Evolutionary conservation across 2,329 filamentous ascomycete genomes (phyloP), one percentile per base, ranked within the genome.

Genomic region (Chaetomium strumarium): DNA sequence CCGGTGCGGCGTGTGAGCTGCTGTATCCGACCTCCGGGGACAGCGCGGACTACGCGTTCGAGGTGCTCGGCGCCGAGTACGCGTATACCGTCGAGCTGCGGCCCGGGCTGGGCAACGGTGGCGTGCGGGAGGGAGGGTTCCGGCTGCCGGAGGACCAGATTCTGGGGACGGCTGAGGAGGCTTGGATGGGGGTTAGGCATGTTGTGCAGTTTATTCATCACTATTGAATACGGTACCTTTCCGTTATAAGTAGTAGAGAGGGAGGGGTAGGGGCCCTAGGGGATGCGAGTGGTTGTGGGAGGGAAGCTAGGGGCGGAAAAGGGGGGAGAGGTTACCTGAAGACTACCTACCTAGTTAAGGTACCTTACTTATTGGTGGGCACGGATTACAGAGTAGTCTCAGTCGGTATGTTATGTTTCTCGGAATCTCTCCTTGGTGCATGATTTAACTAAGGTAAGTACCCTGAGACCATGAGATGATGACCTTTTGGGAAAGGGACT

Each of bases 41-140:
- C 49, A 72, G 69, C 42, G 70, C 73, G 19, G 76, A 79, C 62
- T 77, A 73, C 52, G 58, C 50, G 10, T 51, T 55, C 10, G 59
- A 61, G 19, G 52, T 58, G 8, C 48, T 54, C 3, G 52, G 53
- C 1, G 55, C 56, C 1, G 59, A 58, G 11, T 59, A 62, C 20
- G 51, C 52, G 5, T 62, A 60, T 31, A 60, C 59, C 0, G 24
- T 58, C 9, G 60, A 62, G 52, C 52, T 62, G 16, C 41, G 59
- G 19, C 52, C 52, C 5, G 50, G 44, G 5, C 9, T 36, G 38
- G 19, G 34, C 3, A n/a, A n/a, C n/a, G 33, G 19, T 24, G 24
- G 24, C 4, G 4, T 24, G 4, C 4, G 7, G 4, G 13, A 20
- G 19, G 20, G 20, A 4, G 51, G 51, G 37, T 54, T 54, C 19